Conservation (phyloP, 495 filamentous ascomycete species). For the Hypoxylon cercidicola region DNA sequence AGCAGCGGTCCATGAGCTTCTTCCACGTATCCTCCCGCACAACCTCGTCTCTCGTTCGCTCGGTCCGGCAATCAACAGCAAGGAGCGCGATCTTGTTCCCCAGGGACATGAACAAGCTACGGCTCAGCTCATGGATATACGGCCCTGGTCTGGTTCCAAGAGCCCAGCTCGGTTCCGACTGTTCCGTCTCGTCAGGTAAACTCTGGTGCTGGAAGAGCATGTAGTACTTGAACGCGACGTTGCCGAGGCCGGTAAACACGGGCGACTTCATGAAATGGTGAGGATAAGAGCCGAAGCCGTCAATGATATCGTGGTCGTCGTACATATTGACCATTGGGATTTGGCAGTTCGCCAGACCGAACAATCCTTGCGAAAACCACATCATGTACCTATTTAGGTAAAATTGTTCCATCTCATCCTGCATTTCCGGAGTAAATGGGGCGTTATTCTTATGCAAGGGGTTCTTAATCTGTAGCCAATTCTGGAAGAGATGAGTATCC, state of each 20-base stretch:
- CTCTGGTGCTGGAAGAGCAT: conserved; percentile 98
- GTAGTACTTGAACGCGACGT: conserved; percentile 96
- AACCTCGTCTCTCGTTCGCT: conserved; percentile 82
- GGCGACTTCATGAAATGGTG: conserved; percentile 91
- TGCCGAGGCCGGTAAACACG: conserved; percentile 88
- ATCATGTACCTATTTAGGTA: conserved; percentile 85
- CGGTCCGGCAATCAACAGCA: conserved; percentile 90
- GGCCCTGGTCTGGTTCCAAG: conserved; percentile 83
- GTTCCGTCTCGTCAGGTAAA: conserved; percentile 77
- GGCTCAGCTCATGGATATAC: conserved; percentile 86
- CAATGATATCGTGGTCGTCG: conserved; percentile 98
- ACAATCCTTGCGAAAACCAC: conserved; percentile 97
- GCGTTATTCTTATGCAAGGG: conserved; percentile 78
- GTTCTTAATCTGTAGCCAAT: conserved; percentile 87
- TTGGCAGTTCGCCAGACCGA: conserved; percentile 89
- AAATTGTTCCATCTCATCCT: conserved; percentile 84
- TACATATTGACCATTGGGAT: conserved; percentile 99
- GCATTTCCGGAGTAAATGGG: conserved; percentile 78
- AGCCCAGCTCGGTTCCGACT: conserved; percentile 90
- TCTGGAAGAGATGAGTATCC: conserved; percentile 76
- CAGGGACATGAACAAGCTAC: conserved; percentile 86
- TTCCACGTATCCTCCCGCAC: conserved; percentile 84
- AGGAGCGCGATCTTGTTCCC: conserved; percentile 83
- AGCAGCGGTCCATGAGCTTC: conserved; percentile 83
- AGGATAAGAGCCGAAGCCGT: conserved; percentile 94